phyloP scores from a whole-genome alignment of 2,329 filamentous ascomycete genomes.

The Mycosphaerella arachidis region DNA sequence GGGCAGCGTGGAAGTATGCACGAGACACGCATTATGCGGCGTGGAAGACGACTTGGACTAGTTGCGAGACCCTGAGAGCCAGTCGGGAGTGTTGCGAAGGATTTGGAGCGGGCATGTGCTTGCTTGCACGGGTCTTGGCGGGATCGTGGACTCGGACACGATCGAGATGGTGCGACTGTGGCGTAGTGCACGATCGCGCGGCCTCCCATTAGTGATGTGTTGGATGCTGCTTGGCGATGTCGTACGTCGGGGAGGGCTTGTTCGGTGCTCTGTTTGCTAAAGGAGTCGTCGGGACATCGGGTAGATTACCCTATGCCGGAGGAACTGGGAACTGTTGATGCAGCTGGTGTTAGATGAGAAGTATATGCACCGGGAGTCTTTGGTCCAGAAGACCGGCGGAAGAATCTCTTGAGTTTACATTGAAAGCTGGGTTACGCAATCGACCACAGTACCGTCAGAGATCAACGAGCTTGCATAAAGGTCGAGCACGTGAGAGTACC shows the following conservation, averaged over 20 bases:
- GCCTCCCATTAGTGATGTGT: neutral
- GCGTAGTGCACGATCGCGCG: slow-evolving; percentile 1
- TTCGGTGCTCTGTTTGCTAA: too few species aligned
- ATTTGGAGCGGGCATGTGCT: neutral
- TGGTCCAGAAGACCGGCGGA: too few species aligned
- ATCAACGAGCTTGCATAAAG: neutral
- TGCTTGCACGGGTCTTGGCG: neutral
- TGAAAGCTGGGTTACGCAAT: too few species aligned
- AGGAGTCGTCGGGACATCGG: too few species aligned
- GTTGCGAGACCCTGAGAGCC: neutral
- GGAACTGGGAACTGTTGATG: too few species aligned
- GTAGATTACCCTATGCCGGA: too few species aligned
- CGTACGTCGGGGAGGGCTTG: too few species aligned
- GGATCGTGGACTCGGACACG: neutral
- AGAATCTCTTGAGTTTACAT: too few species aligned
- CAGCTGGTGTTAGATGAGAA: too few species aligned
- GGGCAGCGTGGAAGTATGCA: neutral
- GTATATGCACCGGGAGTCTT: too few species aligned
- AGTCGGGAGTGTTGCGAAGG: neutral
- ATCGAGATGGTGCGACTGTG: neutral
- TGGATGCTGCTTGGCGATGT: neutral
- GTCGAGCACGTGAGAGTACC: neutral
- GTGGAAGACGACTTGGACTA: neutral
- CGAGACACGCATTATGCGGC: neutral
- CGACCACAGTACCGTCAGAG: too few species aligned